Percentiles rank a stretch among this genome's conserved stretches.
Evolutionary conservation across 495 filamentous ascomycete genomes (phyloP).

Genomic region (Annulohypoxylon maeteangense): DNA sequence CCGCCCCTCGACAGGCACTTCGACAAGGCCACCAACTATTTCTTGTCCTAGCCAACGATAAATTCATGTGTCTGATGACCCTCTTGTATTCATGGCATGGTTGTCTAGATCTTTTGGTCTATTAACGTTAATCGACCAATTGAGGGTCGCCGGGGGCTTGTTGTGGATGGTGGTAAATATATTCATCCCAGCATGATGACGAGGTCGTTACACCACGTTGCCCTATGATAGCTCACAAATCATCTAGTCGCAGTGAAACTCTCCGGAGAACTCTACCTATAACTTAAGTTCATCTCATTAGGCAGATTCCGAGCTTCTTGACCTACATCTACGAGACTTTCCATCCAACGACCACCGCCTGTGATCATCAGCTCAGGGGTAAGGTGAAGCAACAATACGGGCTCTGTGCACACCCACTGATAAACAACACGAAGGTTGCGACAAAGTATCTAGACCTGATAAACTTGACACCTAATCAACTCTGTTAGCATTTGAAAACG

Average conservation of each 20-base stretch:
- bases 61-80: slow-evolving; percentile 3
- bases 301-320: slow-evolving; percentile 7
- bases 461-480: background rate
- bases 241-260: slow-evolving; percentile 7
- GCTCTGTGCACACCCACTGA: background rate
- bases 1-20: background rate
- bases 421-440: background rate
- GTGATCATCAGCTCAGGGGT: background rate
- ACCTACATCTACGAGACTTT: background rate
- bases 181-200: slow-evolving; percentile 4
- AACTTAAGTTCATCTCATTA: slow-evolving; percentile 6
- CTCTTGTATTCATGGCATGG: background rate
- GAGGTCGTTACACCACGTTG: slow-evolving; percentile 21
- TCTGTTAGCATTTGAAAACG: background rate
- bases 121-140: slow-evolving; percentile 18
- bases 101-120: slow-evolving; percentile 1
- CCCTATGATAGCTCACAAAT: slow-evolving; percentile 22
- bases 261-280: background rate
- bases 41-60: background rate
- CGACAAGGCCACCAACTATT: slow-evolving; percentile 18
- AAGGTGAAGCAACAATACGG: background rate
- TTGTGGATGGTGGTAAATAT: slow-evolving; percentile 19
- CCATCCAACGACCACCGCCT: background rate
- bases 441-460: background rate
- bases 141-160: background rate